Base-by-base conservation (phyloP, 495 filamentous ascomycete genomes). In the Pyrenopolyporus hunteri region DNA sequence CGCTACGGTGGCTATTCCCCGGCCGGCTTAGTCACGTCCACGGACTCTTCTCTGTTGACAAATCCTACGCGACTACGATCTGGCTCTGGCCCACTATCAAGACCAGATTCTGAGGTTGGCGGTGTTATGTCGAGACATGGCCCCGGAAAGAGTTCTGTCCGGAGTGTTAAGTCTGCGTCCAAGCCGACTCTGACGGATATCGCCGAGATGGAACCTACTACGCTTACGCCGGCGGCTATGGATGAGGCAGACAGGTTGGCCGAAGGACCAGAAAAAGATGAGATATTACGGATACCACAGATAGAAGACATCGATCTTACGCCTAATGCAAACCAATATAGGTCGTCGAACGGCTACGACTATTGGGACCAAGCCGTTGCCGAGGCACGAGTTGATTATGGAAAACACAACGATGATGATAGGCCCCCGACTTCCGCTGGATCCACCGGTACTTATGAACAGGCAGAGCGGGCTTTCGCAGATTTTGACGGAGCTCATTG, bases 401-500 rank as follows among this genome's bases (percentile, higher is more conserved):
- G 68, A 7, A 52, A 59, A 19, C 55, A 44, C 9, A 45, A 59
- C 4, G 35, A 63, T 9, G 36, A 67, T 29, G 59, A 69, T 2
- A 72, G 75, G 14, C 81, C 59, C 19, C 48, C 76, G 23, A 66
- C 79, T 19, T 72, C 74, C 7, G 66, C 86, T 14, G 86, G 82
- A 1, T 92, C 91, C 6, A 79, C 71, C 14, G 86, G 87, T 60
- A 92, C 89, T 16, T 87, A 80, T 58, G 86, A 87, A 14, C 85
- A 93, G 69, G 86, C 85, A 1, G 77, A 81, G 67, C 75, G 76
- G 28, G 80, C 94, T 17, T 98, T 98, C 78, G 83, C 82, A 7
- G 91, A 96, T 70, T 98, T 98, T 67, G 94, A 98, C 76, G 94
- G 94, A 47, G 92, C 92, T 9, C 93, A 98, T 74, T 93, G 85